A percentile compares a stretch with the other conserved stretches of the same genome.
Conservation (phyloP, 352 stramenopile species). For the Peronosclerospora sorghi region DNA sequence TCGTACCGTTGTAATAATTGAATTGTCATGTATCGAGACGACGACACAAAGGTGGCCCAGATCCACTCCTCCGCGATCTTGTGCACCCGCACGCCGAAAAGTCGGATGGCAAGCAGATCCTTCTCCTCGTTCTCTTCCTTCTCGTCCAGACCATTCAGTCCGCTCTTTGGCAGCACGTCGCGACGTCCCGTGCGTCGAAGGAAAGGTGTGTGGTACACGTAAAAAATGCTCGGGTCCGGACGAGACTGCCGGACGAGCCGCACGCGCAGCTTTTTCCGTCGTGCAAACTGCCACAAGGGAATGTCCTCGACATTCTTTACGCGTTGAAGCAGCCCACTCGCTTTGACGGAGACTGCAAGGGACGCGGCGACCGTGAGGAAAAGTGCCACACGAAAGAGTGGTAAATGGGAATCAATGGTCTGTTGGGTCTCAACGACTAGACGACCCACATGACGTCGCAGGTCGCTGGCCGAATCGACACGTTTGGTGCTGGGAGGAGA, state of each 20-base stretch:
- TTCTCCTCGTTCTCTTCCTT: constrained; percentile 32
- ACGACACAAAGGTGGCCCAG: constrained; percentile 50
- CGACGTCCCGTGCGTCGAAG: constrained; percentile 41
- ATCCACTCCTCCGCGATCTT: constrained; percentile 58
- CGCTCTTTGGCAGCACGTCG: constrained; percentile 35
- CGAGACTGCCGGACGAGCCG: constrained; percentile 55
- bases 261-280: constrained; percentile 61
- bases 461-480: background rate
- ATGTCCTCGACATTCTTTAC: constrained; percentile 52
- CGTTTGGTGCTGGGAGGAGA: no score
- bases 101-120: constrained; percentile 47
- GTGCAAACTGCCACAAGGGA: constrained; percentile 45
- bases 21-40: constrained; percentile 52
- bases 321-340: constrained; percentile 46
- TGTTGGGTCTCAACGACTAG: constrained; percentile 28
- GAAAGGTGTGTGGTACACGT: constrained; percentile 76
- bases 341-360: constrained; percentile 26
- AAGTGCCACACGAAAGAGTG: constrained; percentile 47
- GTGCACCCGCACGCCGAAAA: constrained; percentile 66
- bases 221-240: constrained; percentile 62
- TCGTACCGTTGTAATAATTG: constrained; percentile 45
- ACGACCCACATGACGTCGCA: constrained; percentile 22
- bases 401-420: constrained; percentile 54
- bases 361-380: constrained; percentile 36
- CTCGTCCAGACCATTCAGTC: constrained; percentile 5